A percentile compares a stretch with the other conserved stretches of the same genome.
phyloP scores from a whole-genome alignment of 305 asterid species.

The Solanum hybrid region DNA sequence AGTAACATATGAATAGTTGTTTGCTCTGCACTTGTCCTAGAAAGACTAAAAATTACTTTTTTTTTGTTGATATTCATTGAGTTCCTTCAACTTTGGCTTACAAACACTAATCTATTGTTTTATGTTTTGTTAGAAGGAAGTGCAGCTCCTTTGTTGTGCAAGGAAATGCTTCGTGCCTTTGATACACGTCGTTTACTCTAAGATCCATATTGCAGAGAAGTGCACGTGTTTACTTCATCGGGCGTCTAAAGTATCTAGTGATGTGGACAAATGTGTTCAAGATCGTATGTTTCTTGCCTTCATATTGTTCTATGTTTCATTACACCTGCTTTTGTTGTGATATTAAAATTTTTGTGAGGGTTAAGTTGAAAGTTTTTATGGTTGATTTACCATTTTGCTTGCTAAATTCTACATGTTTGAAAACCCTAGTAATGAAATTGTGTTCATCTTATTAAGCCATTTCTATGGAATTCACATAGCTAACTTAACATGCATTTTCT shows the following conservation, averaged over 20 bases:
- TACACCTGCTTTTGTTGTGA: not conserved
- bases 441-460: not conserved
- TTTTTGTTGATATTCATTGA: not conserved
- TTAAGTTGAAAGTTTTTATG: not conserved
- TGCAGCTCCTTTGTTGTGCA: not conserved
- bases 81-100: not conserved
- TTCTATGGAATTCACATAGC: not conserved
- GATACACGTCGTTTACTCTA: not conserved
- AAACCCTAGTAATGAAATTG: not conserved
- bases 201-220: not conserved
- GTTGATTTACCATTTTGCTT: not conserved
- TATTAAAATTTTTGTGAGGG: not conserved
- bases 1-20: not conserved
- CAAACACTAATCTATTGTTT: not conserved
- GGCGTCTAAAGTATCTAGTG: conserved; percentile 5
- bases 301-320: not conserved
- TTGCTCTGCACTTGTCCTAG: not conserved
- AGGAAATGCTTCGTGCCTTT: not conserved
- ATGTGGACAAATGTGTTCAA: conserved; percentile 99
- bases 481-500: not conserved
- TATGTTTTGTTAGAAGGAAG: not conserved
- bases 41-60: not conserved
- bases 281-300: conserved; percentile 47
- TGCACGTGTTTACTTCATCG: not conserved
- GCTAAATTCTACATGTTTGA: not conserved